phyloP scores from a whole-genome alignment of 805 yeast species.

The Cyberlindnera petersonii region DNA sequence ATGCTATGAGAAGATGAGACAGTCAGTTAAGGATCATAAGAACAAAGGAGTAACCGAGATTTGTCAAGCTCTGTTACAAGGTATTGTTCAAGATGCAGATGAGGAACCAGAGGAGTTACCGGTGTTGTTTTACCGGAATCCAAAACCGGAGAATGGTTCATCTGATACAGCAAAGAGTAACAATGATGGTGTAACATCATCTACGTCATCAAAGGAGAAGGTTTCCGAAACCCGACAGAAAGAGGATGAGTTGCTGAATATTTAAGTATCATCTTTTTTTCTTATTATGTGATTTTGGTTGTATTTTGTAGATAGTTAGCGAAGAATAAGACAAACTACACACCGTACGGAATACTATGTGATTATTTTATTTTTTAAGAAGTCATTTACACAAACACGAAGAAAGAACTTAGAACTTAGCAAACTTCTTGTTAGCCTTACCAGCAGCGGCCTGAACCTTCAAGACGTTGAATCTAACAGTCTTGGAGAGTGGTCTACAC shows the following conservation, averaged over 20 bases:
- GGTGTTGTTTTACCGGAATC: slow-evolving; percentile 20
- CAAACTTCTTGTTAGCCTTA: slow-evolving; percentile 88
- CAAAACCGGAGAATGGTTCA: neutral
- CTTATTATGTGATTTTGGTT: neutral
- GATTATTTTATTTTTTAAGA: slow-evolving; percentile 14
- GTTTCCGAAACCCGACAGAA: too few relatives aligned
- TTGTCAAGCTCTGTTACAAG: slow-evolving; percentile 27
- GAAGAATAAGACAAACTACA: neutral
- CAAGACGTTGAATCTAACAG: slow-evolving; percentile 99
- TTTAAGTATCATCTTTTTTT: neutral
- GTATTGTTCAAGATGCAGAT: slow-evolving; percentile 19
- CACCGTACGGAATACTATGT: slow-evolving; percentile 11
- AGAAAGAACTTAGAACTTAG: slow-evolving; percentile 72
- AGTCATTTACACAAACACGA: slow-evolving; percentile 12
- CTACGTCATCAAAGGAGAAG: too few relatives aligned
- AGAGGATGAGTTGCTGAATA: neutral
- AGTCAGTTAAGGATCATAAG: slow-evolving; percentile 45
- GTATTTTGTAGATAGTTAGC: too few relatives aligned
- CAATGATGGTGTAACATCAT: too few relatives aligned
- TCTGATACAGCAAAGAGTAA: neutral
- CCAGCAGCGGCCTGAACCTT: slow-evolving; percentile 88
- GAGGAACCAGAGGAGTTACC: slow-evolving; percentile 19
- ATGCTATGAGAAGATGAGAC: slow-evolving; percentile 58
- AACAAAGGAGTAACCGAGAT: slow-evolving; percentile 36
- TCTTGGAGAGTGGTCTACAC: slow-evolving; percentile 99